Percentiles rank a stretch among this genome's conserved stretches.
Conservation (phyloP, 2,329 filamentous ascomycete genomes). For the Pseudogymnoascus sp. region DNA sequence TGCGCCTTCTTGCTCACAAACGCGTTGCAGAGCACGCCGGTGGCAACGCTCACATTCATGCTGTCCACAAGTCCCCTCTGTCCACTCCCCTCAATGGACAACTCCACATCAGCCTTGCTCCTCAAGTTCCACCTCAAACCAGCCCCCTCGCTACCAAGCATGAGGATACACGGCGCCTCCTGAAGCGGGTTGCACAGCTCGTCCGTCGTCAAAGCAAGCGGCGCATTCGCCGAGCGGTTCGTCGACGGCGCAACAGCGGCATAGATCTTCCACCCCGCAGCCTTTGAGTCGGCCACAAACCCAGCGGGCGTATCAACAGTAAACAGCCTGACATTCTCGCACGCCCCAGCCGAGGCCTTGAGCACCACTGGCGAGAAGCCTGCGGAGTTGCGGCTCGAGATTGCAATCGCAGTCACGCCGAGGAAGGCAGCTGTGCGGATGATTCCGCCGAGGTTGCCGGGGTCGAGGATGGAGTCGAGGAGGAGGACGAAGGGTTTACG, state of each 20-base stretch:
- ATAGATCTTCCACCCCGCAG: slow-evolving; percentile 75
- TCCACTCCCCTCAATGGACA: slow-evolving; percentile 52
- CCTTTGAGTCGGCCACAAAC: slow-evolving; percentile 63
- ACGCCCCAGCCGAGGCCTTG: slow-evolving; percentile 83
- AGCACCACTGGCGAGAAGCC: slow-evolving; percentile 69
- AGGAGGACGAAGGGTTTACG: slow-evolving; percentile 66
- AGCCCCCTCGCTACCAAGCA: slow-evolving; percentile 75
- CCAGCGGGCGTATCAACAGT: slow-evolving; percentile 56
- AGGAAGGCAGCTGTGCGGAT: slow-evolving; percentile 84
- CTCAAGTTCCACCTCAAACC: slow-evolving; percentile 62
- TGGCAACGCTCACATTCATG: slow-evolving; percentile 86
- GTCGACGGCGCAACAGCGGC: slow-evolving; percentile 56
- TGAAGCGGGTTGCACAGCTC: slow-evolving; percentile 49
- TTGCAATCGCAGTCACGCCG: slow-evolving; percentile 76
- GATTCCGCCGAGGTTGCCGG: slow-evolving; percentile 85
- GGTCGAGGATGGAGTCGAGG: slow-evolving; percentile 72
- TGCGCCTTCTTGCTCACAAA: slow-evolving; percentile 43
- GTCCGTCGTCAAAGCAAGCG: slow-evolving; percentile 37
- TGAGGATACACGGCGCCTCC: slow-evolving; percentile 63
- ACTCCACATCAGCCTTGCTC: slow-evolving; percentile 56
- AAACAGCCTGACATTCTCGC: slow-evolving; percentile 72
- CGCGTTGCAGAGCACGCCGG: slow-evolving; percentile 65
- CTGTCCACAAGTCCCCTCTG: slow-evolving; percentile 65
- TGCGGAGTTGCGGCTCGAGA: slow-evolving; percentile 68
- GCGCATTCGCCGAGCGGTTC: slow-evolving; percentile 31